A percentile compares a stretch with the other conserved stretches of the same genome.
Evolutionary conservation across 805 yeast species (phyloP).

Genomic region (Danielia reshetovae): DNA sequence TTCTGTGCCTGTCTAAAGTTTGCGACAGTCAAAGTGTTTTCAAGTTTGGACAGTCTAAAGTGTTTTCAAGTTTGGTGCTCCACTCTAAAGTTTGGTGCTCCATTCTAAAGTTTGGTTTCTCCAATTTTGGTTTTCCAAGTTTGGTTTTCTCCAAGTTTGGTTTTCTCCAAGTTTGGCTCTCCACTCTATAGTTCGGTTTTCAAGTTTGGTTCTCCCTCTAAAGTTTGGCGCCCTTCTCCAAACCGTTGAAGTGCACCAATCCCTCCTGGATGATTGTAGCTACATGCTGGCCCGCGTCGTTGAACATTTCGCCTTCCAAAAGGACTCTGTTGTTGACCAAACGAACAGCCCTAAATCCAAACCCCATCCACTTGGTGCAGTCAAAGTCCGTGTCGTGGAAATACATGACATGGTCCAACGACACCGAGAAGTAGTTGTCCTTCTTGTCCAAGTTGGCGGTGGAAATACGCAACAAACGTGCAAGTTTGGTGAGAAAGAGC

Average conservation of each 20-base stretch:
- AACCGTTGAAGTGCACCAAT: slow-evolving; percentile 31
- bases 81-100: no score
- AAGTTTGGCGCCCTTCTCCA: slow-evolving; percentile 17
- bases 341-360: slow-evolving; percentile 45
- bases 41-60: no score
- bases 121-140: no score
- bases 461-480: slow-evolving; percentile 45
- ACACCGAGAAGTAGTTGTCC: slow-evolving; percentile 46
- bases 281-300: slow-evolving; percentile 45
- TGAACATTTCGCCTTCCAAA: slow-evolving; percentile 55
- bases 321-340: slow-evolving; percentile 52
- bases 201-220: slow-evolving; percentile 1
- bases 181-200: no score
- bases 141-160: no score
- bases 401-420: slow-evolving; percentile 64
- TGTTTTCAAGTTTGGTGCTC: no score
- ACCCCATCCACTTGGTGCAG: slow-evolving; percentile 44
- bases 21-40: no score
- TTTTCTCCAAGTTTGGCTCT: no score
- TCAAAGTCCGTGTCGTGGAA: slow-evolving; percentile 55
- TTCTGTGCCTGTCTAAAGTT: no score
- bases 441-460: slow-evolving; percentile 20
- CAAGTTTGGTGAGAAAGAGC: slow-evolving; percentile 48
- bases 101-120: no score
- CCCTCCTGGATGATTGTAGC: slow-evolving; percentile 70